Conservation (phyloP, 495 filamentous ascomycete species). For the Hypoxylon rickii region DNA sequence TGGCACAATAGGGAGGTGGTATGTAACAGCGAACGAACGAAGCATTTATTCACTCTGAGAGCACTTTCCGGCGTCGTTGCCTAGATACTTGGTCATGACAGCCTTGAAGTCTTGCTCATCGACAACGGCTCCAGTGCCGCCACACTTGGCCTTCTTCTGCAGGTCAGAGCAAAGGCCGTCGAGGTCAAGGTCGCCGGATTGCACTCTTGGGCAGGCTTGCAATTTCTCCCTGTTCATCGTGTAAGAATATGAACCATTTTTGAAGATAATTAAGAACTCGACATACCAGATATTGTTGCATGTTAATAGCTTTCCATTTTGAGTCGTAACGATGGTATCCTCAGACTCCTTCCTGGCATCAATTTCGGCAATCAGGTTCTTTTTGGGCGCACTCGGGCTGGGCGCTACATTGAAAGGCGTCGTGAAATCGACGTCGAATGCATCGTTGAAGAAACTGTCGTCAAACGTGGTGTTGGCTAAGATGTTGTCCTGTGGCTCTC, state of each 20-base stretch:
- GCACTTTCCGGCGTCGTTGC: slow-evolving; percentile 23
- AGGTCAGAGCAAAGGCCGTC: slow-evolving; percentile 91
- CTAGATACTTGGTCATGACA: slow-evolving; percentile 66
- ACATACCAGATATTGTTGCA: slow-evolving; percentile 94
- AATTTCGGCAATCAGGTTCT: slow-evolving; percentile 73
- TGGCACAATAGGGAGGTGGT: slow-evolving; percentile 30
- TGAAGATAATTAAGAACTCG: background rate
- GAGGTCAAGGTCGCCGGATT: slow-evolving; percentile 86
- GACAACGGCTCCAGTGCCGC: slow-evolving; percentile 88
- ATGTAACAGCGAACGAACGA: background rate
- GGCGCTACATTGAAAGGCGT: slow-evolving; percentile 70
- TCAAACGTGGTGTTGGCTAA: slow-evolving; percentile 61
- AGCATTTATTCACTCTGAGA: background rate
- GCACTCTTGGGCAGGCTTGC: slow-evolving; percentile 82
- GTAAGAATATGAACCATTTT: too few species aligned
- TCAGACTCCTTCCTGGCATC: slow-evolving; percentile 73
- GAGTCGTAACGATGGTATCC: slow-evolving; percentile 60
- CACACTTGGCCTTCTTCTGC: slow-evolving; percentile 95
- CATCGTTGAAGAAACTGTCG: slow-evolving; percentile 88
- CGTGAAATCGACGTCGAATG: slow-evolving; percentile 77
- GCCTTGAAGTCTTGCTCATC: slow-evolving; percentile 85
- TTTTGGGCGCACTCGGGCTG: slow-evolving; percentile 57
- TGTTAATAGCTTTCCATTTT: slow-evolving; percentile 65
- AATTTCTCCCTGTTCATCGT: slow-evolving; percentile 78
- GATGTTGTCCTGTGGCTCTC: slow-evolving; percentile 82